A percentile compares a stretch with the other conserved stretches of the same genome.
Conservation (phyloP, 371 early-diverging fungal genomes). For the Conidiobolus incongruus region DNA sequence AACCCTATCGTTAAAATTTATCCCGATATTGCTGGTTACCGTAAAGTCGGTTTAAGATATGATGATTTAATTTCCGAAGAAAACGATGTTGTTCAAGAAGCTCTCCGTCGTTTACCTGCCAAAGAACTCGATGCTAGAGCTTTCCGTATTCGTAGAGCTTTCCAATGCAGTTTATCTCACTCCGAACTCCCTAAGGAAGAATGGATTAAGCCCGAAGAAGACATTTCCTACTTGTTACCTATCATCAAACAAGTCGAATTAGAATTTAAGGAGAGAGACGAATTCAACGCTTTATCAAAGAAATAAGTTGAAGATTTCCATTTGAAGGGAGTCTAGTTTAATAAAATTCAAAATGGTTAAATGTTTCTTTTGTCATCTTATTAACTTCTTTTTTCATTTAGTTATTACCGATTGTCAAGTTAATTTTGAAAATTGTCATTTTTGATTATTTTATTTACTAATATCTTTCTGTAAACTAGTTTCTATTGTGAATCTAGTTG, state of each 20-base stretch:
- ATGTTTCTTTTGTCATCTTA: no score
- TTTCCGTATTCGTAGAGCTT: constrained; percentile 65
- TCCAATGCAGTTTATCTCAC: constrained; percentile 52
- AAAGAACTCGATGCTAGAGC: constrained; percentile 47
- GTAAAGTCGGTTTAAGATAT: constrained; percentile 58
- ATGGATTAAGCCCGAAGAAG: constrained; percentile 58
- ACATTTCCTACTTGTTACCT: constrained; percentile 52
- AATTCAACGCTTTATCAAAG: no score
- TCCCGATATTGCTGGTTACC: constrained; percentile 54
- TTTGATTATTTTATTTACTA: no score
- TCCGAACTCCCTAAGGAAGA: constrained; percentile 37
- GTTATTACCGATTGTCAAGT: no score
- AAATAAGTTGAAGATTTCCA: no score
- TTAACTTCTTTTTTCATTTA: no score
- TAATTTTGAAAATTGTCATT: no score
- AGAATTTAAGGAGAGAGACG: constrained; percentile 61
- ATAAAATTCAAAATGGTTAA: no score
- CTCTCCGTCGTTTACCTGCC: constrained; percentile 61
- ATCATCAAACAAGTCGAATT: constrained; percentile 58
- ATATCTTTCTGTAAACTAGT: no score
- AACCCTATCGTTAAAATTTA: constrained; percentile 45
- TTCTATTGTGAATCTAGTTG: no score
- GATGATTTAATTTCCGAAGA: constrained; percentile 87
- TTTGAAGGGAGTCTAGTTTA: no score
- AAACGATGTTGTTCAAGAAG: constrained; percentile 58